These are phyloP conservation scores for Phaeophleospora eucalypticola DNA, from an alignment of 2,329 filamentous ascomycete species.

Conservation along the genomic window DNA sequence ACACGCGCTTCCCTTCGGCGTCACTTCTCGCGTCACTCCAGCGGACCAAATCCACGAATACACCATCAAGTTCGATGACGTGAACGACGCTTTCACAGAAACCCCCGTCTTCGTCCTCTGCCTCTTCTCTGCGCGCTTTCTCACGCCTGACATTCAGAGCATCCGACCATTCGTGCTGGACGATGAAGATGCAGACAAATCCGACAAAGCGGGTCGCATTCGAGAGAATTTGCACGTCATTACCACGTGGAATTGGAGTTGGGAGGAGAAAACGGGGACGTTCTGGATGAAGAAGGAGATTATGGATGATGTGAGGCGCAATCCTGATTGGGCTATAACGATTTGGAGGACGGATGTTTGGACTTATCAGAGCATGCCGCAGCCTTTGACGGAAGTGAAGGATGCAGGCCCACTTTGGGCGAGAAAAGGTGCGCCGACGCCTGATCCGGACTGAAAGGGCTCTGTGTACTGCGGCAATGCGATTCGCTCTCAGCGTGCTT, in stretches of 20 bases:
- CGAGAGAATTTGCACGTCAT: slow-evolving; percentile 14
- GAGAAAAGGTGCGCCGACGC: too few species aligned
- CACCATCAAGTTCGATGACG: slow-evolving; percentile 2
- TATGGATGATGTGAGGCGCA: slow-evolving; percentile 1
- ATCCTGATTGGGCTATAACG: slow-evolving; percentile 1
- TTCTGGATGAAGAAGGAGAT: slow-evolving; percentile 19
- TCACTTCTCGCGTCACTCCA: slow-evolving; percentile 2
- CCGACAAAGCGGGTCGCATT: not conserved
- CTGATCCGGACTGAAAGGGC: too few species aligned
- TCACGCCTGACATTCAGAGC: not conserved
- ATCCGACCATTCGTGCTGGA: slow-evolving; percentile 9
- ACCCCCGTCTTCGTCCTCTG: slow-evolving; percentile 8
- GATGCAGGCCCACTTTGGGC: not conserved
- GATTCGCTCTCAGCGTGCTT: too few species aligned
- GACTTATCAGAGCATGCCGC: not conserved
- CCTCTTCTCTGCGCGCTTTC: slow-evolving; percentile 3
- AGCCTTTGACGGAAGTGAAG: not conserved
- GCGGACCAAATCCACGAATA: slow-evolving; percentile 10
- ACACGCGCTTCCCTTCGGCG: slow-evolving; percentile 11
- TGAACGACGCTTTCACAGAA: not conserved
- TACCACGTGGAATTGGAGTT: slow-evolving; percentile 10
- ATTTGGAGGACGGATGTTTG: slow-evolving; percentile 17
- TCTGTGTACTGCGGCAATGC: too few species aligned
- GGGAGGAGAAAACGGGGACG: slow-evolving; percentile 3
- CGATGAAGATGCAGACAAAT: slow-evolving; percentile 9